Conservation (phyloP, 2,329 filamentous ascomycete species). For the Anthostomella pinea region DNA sequence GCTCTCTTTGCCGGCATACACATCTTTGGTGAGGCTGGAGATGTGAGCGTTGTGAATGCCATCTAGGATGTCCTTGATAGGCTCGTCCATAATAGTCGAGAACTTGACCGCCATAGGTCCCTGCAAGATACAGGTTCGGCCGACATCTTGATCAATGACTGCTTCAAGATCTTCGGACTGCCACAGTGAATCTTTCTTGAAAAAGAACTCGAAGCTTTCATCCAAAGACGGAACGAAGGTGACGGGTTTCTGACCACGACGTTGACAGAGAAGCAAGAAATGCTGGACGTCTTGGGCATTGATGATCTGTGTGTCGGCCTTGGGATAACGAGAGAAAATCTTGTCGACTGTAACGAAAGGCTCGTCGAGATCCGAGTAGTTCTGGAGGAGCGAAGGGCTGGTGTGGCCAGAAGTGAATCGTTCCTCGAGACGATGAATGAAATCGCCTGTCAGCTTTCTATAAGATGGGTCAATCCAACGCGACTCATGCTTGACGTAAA, state of each 20-base stretch:
- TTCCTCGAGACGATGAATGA: constrained; percentile 95
- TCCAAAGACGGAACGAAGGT: constrained; percentile 95
- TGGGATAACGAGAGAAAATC: constrained; percentile 79
- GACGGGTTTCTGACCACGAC: constrained; percentile 90
- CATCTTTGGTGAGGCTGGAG: constrained; percentile 69
- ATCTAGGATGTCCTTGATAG: constrained; percentile 91
- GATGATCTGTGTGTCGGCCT: constrained; percentile 86
- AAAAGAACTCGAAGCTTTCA: constrained; percentile 97
- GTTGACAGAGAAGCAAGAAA: constrained; percentile 89
- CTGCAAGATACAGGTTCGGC: constrained; percentile 92
- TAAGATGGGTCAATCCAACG: constrained; percentile 90
- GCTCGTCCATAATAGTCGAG: constrained; percentile 86
- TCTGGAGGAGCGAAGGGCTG: constrained; percentile 81
- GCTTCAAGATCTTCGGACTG: constrained; percentile 97
- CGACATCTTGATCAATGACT: constrained; percentile 93
- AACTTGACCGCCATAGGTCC: constrained; percentile 91
- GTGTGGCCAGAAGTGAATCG: constrained; percentile 76
- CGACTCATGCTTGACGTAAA: constrained; percentile 87
- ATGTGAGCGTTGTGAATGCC: constrained; percentile 89
- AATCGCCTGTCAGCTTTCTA: constrained; percentile 82
- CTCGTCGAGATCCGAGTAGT: constrained; percentile 79
- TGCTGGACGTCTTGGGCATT: constrained; percentile 98
- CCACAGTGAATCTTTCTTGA: constrained; percentile 99
- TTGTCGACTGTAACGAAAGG: constrained; percentile 76
- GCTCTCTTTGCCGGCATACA: constrained; percentile 71